Percentiles rank a stretch among this genome's conserved stretches.
phyloP scores from a whole-genome alignment of 2,329 filamentous ascomycete species.

The Ascochyta rabiei region DNA sequence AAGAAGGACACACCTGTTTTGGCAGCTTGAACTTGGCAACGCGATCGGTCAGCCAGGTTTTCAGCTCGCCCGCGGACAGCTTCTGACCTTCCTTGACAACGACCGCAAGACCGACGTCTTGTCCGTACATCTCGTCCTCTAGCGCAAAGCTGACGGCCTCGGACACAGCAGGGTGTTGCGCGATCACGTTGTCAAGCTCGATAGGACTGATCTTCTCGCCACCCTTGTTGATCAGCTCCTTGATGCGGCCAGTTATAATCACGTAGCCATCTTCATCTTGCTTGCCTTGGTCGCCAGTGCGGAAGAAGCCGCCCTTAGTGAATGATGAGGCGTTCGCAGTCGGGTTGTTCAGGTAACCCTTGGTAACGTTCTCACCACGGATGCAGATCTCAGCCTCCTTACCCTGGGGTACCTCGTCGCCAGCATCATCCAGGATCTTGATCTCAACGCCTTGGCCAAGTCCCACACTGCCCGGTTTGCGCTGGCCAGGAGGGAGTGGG shows the following conservation, averaged over 20 bases:
- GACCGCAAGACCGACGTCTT: constrained; percentile 79
- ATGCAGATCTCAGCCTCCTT: constrained; percentile 83
- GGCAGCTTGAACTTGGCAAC: constrained; percentile 86
- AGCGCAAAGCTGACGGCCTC: constrained; percentile 87
- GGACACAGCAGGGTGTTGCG: constrained; percentile 72
- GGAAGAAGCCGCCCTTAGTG: constrained; percentile 78
- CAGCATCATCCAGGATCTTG: constrained; percentile 73
- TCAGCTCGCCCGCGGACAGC: constrained; percentile 65
- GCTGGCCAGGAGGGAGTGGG: constrained; percentile 66
- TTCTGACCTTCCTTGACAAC: constrained; percentile 70
- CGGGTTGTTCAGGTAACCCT: constrained; percentile 83
- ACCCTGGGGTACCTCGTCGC: constrained; percentile 71
- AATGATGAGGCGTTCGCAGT: constrained; percentile 77
- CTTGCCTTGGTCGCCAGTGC: constrained; percentile 86
- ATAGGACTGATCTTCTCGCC: constrained; percentile 91
- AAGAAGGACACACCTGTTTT: constrained; percentile 66
- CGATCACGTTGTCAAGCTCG: constrained; percentile 81
- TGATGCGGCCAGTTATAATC: constrained; percentile 88
- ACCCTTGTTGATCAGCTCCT: constrained; percentile 90
- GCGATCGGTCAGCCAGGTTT: constrained; percentile 70
- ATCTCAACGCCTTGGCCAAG: constrained; percentile 83
- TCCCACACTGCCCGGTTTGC: constrained; percentile 82
- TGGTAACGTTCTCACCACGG: constrained; percentile 80
- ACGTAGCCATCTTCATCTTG: constrained; percentile 81
- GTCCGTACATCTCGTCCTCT: constrained; percentile 80